Evolutionary conservation across 164 flowering plant species (phyloP).

Genomic region (Chloranthus sessilifolius): DNA sequence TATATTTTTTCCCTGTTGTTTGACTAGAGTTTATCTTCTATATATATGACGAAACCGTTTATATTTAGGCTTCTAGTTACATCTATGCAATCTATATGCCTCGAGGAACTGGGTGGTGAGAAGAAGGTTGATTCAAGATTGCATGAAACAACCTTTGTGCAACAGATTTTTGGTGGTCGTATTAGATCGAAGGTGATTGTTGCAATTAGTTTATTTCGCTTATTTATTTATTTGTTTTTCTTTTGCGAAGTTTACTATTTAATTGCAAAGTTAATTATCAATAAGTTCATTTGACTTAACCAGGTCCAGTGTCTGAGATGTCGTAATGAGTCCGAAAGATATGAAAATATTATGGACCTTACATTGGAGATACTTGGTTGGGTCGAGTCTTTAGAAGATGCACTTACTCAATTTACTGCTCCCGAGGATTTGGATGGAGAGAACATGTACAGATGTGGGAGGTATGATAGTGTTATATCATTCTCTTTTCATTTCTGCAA

Average conservation of each 20-base stretch:
- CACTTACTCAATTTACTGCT: constrained; percentile 71
- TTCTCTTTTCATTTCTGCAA: not conserved
- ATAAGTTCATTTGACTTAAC: constrained; percentile 2
- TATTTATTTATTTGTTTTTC: too few relatives aligned
- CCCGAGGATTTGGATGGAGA: constrained; percentile 90
- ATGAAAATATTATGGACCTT: constrained; percentile 88
- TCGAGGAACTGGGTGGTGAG: constrained; percentile 70
- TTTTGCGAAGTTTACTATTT: not conserved
- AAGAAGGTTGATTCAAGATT: constrained; percentile 47
- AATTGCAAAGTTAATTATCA: not conserved
- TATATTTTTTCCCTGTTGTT: constrained; percentile 2
- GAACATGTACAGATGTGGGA: constrained; percentile 85
- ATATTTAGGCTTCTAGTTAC: constrained; percentile 60
- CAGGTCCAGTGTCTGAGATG: constrained; percentile 83
- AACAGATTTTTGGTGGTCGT: constrained; percentile 78
- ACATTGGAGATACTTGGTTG: constrained; percentile 81
- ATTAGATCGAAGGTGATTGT: constrained; percentile 67
- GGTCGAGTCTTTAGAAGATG: constrained; percentile 85
- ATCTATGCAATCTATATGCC: constrained; percentile 86
- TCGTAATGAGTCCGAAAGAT: constrained; percentile 64
- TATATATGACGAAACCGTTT: constrained; percentile 10
- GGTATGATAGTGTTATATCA: constrained; percentile 32
- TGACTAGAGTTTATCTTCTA: constrained; percentile 2
- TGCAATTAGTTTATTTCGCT: not conserved
- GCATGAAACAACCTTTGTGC: constrained; percentile 88